phyloP scores from a whole-genome alignment of 352 stramenopile genomes.

The Phytophthora agathidicida region DNA sequence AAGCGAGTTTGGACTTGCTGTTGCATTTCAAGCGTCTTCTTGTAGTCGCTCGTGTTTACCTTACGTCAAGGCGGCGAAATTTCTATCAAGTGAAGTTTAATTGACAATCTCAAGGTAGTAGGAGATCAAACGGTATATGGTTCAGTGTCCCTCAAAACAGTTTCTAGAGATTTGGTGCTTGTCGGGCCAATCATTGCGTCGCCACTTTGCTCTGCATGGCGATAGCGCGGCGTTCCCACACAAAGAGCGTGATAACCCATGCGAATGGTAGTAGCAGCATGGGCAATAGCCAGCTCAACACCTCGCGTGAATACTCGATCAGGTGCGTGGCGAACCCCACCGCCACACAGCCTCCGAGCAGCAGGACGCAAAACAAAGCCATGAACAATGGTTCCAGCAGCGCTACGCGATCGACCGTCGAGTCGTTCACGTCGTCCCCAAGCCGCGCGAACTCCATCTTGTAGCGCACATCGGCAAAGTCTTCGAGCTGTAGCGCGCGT shows the following conservation, averaged over 20 bases:
- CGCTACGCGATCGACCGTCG: slow-evolving; percentile 8
- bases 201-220: slow-evolving; percentile 37
- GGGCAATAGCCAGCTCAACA: slow-evolving; percentile 46
- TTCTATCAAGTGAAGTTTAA: too few species aligned
- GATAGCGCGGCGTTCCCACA: slow-evolving; percentile 46
- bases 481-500: slow-evolving; percentile 45
- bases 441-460: slow-evolving; percentile 61
- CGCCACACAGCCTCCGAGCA: slow-evolving; percentile 42
- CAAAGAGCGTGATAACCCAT: slow-evolving; percentile 52
- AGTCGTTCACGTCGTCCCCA: slow-evolving; percentile 8
- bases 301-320: slow-evolving; percentile 35
- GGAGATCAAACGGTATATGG: too few species aligned
- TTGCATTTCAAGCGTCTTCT: too few species aligned
- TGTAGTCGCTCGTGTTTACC: too few species aligned
- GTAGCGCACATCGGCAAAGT: slow-evolving; percentile 75
- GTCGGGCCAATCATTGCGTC: slow-evolving; percentile 12
- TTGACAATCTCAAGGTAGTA: too few species aligned
- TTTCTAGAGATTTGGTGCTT: too few species aligned
- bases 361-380: slow-evolving; percentile 22
- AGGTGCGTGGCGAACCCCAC: slow-evolving; percentile 48
- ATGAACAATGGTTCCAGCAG: slow-evolving; percentile 47
- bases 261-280: slow-evolving; percentile 55
- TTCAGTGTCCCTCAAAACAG: too few species aligned
- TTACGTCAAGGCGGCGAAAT: too few species aligned
- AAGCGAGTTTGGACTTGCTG: too few species aligned